Conservation (phyloP, 176 grass and related monocot species). For the Neostapfia colusana region DNA sequence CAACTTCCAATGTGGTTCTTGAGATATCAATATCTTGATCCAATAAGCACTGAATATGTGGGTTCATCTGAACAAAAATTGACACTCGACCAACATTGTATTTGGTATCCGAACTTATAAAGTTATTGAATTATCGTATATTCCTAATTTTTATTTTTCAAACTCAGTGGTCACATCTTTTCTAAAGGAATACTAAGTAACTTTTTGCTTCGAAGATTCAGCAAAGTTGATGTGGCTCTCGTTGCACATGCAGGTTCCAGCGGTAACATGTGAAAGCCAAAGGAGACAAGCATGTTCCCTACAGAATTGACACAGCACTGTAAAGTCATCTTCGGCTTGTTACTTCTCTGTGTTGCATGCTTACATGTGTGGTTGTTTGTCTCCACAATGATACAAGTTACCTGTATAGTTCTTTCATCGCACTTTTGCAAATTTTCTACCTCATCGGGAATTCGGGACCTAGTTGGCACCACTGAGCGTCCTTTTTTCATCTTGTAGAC, state of each 20-base stretch:
- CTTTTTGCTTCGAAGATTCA: not conserved
- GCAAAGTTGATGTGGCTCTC: constrained; percentile 4
- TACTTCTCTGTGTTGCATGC: not conserved
- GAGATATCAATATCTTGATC: constrained; percentile 33
- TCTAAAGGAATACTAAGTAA: not conserved
- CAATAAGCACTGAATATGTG: constrained; percentile 24
- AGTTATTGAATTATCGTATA: not conserved
- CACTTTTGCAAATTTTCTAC: not conserved
- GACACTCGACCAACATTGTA: constrained; percentile 15
- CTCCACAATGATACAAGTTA: not conserved
- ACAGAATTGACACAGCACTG: not conserved
- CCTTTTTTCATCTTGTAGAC: not conserved
- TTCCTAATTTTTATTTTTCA: not conserved
- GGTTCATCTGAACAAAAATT: constrained; percentile 37
- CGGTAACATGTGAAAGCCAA: not conserved
- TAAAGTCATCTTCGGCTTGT: not conserved
- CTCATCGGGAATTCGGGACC: not conserved
- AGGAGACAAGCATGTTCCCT: not conserved
- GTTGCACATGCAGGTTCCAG: not conserved
- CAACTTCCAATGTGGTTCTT: constrained; percentile 37
- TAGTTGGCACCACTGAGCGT: not conserved
- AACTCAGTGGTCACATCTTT: not conserved
- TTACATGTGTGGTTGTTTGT: not conserved
- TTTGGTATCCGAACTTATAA: constrained; percentile 11
- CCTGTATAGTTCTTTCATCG: not conserved